Conservation (phyloP, 1,284 basidiomycete genomes). For the Cryptococcus depauperatus region DNA sequence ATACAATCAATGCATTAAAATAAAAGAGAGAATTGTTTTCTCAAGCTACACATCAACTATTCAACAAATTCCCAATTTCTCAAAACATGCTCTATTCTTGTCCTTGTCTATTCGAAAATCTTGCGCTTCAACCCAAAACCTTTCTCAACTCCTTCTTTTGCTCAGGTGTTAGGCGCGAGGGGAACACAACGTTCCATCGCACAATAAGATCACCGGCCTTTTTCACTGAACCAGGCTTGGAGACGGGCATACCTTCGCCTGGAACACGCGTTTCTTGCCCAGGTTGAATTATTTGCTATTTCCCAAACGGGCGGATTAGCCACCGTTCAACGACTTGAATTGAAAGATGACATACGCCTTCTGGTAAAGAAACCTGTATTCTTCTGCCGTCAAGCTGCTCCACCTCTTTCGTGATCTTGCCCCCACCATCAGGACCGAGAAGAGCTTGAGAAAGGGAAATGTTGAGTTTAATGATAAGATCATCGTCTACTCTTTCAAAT, state of each 20-base stretch:
- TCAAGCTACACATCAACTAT: too few species aligned
- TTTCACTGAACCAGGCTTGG: constrained; percentile 64
- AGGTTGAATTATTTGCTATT: constrained; percentile 68
- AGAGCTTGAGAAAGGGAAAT: constrained; percentile 79
- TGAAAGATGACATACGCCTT: constrained; percentile 34
- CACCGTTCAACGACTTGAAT: not conserved
- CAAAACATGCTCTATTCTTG: not conserved
- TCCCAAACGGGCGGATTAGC: too few species aligned
- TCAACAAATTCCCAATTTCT: not conserved
- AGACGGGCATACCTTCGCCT: constrained; percentile 84
- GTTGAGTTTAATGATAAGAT: constrained; percentile 57
- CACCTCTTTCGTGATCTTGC: constrained; percentile 50
- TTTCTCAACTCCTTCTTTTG: constrained; percentile 75
- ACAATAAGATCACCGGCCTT: constrained; percentile 76
- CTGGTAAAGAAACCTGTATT: constrained; percentile 60
- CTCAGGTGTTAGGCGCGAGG: constrained; percentile 58
- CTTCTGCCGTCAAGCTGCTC: constrained; percentile 70
- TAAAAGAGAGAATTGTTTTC: not conserved
- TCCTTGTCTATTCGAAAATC: not conserved
- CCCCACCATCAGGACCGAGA: constrained; percentile 45
- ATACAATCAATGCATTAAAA: constrained; percentile 9
- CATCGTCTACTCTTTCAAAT: constrained; percentile 70
- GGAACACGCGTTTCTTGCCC: constrained; percentile 61
- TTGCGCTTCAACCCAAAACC: constrained; percentile 49
- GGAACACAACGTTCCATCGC: constrained; percentile 78